Conservation (phyloP, 2,329 filamentous ascomycete species). For the Pestalotiopsis sp. region DNA sequence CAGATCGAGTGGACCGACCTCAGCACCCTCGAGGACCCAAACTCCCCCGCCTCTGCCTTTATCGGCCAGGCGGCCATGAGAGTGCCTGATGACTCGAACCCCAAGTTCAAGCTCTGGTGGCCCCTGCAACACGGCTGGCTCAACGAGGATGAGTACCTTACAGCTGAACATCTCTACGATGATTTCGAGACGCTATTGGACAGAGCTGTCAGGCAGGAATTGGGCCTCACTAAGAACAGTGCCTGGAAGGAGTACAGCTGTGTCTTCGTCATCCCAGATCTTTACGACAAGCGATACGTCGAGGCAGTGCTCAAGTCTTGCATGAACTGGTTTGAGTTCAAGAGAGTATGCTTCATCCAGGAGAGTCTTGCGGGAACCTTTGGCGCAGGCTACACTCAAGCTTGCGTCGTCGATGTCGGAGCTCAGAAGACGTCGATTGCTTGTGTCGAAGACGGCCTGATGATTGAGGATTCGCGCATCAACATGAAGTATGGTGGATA, state of each 20-base stretch:
- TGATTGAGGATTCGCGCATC: constrained; percentile 90
- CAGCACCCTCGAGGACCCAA: constrained; percentile 64
- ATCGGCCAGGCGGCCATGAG: constrained; percentile 82
- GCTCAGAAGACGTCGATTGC: constrained; percentile 97
- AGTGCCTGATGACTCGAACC: constrained; percentile 85
- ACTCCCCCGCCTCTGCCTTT: constrained; percentile 66
- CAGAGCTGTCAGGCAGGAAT: constrained; percentile 81
- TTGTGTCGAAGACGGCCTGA: constrained; percentile 95
- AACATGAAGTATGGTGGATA: constrained; percentile 93
- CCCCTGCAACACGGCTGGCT: constrained; percentile 84
- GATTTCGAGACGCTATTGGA: constrained; percentile 89
- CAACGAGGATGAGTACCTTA: constrained; percentile 87
- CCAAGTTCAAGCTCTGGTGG: constrained; percentile 92
- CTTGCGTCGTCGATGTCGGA: constrained; percentile 94
- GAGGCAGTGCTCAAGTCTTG: constrained; percentile 82
- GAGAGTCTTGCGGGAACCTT: constrained; percentile 95
- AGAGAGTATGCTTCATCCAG: constrained; percentile 89
- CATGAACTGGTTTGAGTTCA: constrained; percentile 88
- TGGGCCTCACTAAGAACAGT: constrained; percentile 76
- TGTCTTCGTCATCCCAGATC: constrained; percentile 94
- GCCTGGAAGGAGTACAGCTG: constrained; percentile 92
- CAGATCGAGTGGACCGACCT: constrained; percentile 96
- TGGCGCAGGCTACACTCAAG: constrained; percentile 90
- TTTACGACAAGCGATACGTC: constrained; percentile 94
- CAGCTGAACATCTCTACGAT: constrained; percentile 78